Percentiles rank a stretch among this genome's conserved stretches.
These are phyloP conservation scores for Stemphylium vesicarium DNA, from an alignment of 2,329 filamentous ascomycete species.

Conservation along the genomic window DNA sequence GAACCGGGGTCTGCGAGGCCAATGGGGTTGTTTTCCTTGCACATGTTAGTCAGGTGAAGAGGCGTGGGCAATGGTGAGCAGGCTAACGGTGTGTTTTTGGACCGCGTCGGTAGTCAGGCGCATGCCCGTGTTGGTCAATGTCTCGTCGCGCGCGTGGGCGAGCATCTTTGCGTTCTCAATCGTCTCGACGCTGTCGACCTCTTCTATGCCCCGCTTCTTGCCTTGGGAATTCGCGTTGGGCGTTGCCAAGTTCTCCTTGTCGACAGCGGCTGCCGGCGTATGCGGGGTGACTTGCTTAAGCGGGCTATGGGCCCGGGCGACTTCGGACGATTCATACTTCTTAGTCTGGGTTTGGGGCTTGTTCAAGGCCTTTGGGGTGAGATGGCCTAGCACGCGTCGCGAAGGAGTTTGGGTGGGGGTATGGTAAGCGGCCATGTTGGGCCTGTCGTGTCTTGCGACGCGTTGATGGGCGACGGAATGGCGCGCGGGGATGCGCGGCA, in stretches of 20 bases:
- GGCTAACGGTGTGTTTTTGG: constrained; percentile 36
- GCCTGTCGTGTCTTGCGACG: constrained; percentile 24
- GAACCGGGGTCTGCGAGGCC: constrained; percentile 39
- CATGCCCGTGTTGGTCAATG: constrained; percentile 15
- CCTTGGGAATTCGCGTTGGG: constrained; percentile 26
- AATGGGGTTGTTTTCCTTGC: constrained; percentile 34
- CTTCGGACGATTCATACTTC: constrained; percentile 27
- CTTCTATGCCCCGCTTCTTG: constrained; percentile 45
- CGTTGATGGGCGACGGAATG: constrained; percentile 25
- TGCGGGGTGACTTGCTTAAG: constrained; percentile 42
- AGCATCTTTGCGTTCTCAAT: constrained; percentile 35
- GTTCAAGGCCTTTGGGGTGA: constrained; percentile 44
- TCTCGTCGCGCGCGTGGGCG: constrained; percentile 29
- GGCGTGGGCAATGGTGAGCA: constrained; percentile 15
- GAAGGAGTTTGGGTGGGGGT: constrained; percentile 39
- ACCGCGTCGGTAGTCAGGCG: constrained; percentile 35
- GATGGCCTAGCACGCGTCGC: constrained; percentile 45
- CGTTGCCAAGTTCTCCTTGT: constrained; percentile 40
- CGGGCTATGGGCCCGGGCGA: constrained; percentile 38
- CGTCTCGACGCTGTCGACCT: constrained; percentile 43
- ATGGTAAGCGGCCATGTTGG: constrained; percentile 31
- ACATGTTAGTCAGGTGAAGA: constrained; percentile 27
- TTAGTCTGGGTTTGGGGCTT: constrained; percentile 35
- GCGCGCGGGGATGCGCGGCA: constrained; percentile 9
- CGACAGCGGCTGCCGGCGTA: constrained; percentile 26